Evolutionary conservation across 371 early-diverging fungal species (phyloP).

Genomic region (Dinochytrium kinnereticum): DNA sequence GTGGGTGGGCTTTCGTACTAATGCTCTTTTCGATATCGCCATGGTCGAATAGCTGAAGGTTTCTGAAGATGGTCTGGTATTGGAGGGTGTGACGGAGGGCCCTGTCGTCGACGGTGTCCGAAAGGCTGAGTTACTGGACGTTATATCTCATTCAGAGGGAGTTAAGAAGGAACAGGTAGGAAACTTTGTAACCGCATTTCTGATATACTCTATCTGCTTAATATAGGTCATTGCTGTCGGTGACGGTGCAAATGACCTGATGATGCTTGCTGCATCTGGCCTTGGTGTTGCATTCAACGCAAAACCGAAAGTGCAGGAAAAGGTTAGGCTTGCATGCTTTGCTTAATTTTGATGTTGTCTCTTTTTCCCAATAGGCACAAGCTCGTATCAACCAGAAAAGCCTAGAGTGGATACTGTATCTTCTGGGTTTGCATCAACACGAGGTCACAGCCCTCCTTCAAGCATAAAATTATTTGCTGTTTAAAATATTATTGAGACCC

Average conservation of each 20-base stretch:
- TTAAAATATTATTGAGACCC: background rate
- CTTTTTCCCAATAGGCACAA: constrained; percentile 60
- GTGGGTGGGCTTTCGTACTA: too few relatives aligned
- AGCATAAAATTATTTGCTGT: background rate
- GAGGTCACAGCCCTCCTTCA: constrained; percentile 30
- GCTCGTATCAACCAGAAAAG: constrained; percentile 92
- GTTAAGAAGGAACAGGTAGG: constrained; percentile 74
- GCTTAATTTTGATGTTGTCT: constrained; percentile 9
- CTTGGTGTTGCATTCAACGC: constrained; percentile 99
- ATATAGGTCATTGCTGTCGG: constrained; percentile 97
- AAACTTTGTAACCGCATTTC: background rate
- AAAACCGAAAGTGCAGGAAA: constrained; percentile 92
- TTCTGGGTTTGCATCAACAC: constrained; percentile 57
- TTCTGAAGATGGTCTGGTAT: constrained; percentile 74
- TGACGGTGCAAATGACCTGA: constrained; percentile 99
- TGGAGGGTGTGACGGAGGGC: constrained; percentile 88
- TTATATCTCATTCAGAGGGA: constrained; percentile 91
- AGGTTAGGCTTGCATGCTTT: too few relatives aligned
- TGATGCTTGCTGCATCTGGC: constrained; percentile 96
- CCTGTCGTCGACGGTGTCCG: constrained; percentile 89
- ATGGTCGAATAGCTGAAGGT: constrained; percentile 73
- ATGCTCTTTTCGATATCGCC: constrained; percentile 14
- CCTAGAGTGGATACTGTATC: constrained; percentile 75
- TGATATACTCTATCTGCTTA: too few relatives aligned
- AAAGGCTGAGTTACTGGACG: constrained; percentile 92